A percentile compares a stretch with the other conserved stretches of the same genome.
phyloP scores from a whole-genome alignment of 305 asterid genomes.

The Fraxinus floribunda region DNA sequence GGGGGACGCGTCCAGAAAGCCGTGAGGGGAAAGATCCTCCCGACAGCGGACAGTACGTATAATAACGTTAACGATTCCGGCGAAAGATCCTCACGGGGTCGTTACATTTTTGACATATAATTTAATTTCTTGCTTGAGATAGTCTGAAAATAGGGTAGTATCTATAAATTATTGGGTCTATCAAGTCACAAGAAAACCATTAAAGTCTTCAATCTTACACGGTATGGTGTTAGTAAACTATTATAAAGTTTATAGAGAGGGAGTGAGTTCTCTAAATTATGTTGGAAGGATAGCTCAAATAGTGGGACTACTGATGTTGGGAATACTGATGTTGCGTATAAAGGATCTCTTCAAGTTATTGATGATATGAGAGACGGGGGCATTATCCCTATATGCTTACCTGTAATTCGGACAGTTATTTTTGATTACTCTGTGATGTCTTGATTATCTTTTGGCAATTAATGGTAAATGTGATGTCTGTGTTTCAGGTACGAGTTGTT shows the following conservation, averaged over 20 bases:
- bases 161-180: too few relatives aligned
- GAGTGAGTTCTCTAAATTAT: neutral
- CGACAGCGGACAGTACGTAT: too few relatives aligned
- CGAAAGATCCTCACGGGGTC: too few relatives aligned
- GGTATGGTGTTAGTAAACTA: too few relatives aligned
- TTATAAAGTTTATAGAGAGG: neutral
- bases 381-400: neutral
- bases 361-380: neutral
- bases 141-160: too few relatives aligned
- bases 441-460: neutral
- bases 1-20: too few relatives aligned
- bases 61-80: too few relatives aligned
- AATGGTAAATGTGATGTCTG: constrained; percentile 17
- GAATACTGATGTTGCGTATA: neutral
- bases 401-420: neutral
- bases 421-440: neutral
- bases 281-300: neutral
- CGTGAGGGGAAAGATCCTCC: too few relatives aligned
- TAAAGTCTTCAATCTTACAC: too few relatives aligned
- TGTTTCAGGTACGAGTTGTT: constrained; percentile 64
- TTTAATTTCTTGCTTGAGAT: neutral
- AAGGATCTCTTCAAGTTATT: neutral
- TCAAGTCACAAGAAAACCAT: too few relatives aligned
- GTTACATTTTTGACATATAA: too few relatives aligned
- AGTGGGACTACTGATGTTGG: neutral